Base-by-base conservation (phyloP, 2,329 filamentous ascomycete genomes). In the Dothistroma septosporum region DNA sequence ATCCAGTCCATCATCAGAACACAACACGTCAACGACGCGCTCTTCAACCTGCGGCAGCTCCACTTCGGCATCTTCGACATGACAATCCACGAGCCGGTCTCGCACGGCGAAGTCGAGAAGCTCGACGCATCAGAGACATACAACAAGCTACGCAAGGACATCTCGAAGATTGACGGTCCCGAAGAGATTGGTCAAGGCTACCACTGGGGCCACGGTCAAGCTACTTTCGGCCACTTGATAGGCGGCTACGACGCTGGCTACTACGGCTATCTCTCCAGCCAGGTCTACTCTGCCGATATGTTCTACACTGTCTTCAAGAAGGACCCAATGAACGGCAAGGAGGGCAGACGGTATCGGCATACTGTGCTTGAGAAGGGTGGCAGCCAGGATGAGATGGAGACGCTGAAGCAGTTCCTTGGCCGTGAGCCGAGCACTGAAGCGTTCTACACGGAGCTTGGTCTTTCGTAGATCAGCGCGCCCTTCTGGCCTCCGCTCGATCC, bases 211-310 rank as follows among this genome's bases (percentile, higher is more conserved):
- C 84, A 92, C 68, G 89, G 90, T 12, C 85, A 92, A 70, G 88
- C 89, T 6, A 91, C 87, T 0, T 92, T 94, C 70, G 89, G 90
- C 16, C 90, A 94, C 75, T 80, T 93, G 64, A 90, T 93, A 62
- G 89, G 89, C 57, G 90, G 90, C 1, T 94, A 94, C 70, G 90
- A 93, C 74, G 90, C 90, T 32, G 89, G 90, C 48, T 93, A 93
- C 78, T 94, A 94, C 74, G 81, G 79, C 54, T 82, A 82, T 65
- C 72, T 83, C 35, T 88, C 84, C 64, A 91, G 87, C 0, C 84
- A 91, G 74, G 91, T 94, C 19, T 94, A 92, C 77, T 90, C 87
- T 22, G 84, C 88, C 28, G 90, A 95, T 75, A 93, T 95, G 89
- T 95, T 93, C 80, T 86, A 90, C 76, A 83, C 83, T 0, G 87